phyloP scores from a whole-genome alignment of 1,284 basidiomycete genomes.

The Neotropicomus parvogracilis region DNA sequence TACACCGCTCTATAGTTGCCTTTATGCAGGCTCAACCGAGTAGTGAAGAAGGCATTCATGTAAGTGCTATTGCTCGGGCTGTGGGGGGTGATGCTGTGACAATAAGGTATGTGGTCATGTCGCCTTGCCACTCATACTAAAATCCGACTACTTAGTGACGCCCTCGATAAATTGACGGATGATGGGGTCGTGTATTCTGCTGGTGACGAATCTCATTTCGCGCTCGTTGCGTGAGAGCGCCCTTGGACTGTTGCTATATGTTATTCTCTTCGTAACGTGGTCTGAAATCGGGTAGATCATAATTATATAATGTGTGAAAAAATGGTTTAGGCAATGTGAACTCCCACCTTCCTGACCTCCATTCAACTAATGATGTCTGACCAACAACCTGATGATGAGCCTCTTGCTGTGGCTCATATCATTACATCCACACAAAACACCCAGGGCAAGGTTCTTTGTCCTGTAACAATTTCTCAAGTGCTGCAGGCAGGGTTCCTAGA shows the following conservation, averaged over 20 bases:
- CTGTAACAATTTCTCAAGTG: constrained; percentile 29
- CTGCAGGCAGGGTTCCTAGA: constrained; percentile 14
- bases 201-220: constrained; percentile 61
- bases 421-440: not conserved
- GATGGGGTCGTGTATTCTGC: constrained; percentile 68
- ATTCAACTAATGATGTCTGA: constrained; percentile 13
- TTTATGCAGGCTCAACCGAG: constrained; percentile 47
- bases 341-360: not conserved
- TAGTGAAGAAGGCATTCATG: constrained; percentile 58
- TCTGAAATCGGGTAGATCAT: too few relatives aligned
- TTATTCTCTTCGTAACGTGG: too few relatives aligned
- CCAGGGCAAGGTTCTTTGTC: constrained; percentile 7
- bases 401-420: not conserved
- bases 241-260: not conserved
- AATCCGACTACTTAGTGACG: constrained; percentile 42
- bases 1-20: constrained; percentile 66
- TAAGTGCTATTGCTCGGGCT: constrained; percentile 54
- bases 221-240: constrained; percentile 22
- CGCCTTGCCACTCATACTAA: not conserved
- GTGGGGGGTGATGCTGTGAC: constrained; percentile 42
- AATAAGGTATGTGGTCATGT: constrained; percentile 44
- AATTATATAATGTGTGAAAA: too few relatives aligned
- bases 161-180: constrained; percentile 65
- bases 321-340: too few relatives aligned
- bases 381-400: constrained; percentile 6